Evolutionary conservation across 495 filamentous ascomycete genomes (phyloP).

Genomic region (Penicillium daleae): DNA sequence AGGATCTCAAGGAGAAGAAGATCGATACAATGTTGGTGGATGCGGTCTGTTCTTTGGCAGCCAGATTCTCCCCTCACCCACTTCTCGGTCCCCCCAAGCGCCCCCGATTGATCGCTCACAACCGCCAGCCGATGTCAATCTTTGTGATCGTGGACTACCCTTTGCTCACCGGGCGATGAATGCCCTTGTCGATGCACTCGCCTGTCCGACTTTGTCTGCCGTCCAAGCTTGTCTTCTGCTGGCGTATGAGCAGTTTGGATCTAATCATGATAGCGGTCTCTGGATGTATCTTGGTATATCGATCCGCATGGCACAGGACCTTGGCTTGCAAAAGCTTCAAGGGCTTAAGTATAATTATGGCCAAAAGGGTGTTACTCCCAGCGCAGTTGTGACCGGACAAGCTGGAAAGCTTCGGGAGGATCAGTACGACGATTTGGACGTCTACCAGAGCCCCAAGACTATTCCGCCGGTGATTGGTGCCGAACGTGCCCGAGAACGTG

Average conservation of each 20-base stretch:
- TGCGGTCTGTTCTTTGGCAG: constrained; percentile 77
- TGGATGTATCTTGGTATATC: constrained; percentile 90
- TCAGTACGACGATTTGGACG: constrained; percentile 46
- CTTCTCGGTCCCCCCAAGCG: constrained; percentile 57
- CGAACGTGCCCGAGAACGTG: constrained; percentile 63
- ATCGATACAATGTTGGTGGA: constrained; percentile 88
- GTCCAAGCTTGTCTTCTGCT: constrained; percentile 80
- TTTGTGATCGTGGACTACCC: constrained; percentile 62
- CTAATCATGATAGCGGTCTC: constrained; percentile 81
- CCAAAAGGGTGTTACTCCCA: constrained; percentile 55
- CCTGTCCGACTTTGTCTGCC: constrained; percentile 76
- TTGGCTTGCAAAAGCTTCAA: constrained; percentile 78
- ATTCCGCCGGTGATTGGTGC: constrained; percentile 32
- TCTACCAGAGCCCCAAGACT: constrained; percentile 27
- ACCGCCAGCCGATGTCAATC: constrained; percentile 40
- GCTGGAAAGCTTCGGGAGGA: constrained; percentile 48
- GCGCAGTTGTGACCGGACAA: constrained; percentile 51
- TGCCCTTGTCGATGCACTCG: constrained; percentile 73
- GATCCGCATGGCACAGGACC: constrained; percentile 83
- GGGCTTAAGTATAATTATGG: constrained; percentile 72
- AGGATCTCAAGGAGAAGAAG: constrained; percentile 72
- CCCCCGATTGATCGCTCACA: constrained; percentile 54
- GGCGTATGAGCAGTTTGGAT: constrained; percentile 85
- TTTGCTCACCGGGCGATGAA: constrained; percentile 79
- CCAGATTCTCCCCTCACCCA: constrained; percentile 75